phyloP scores from a whole-genome alignment of 306 rosid species.

The Cucumis hystrix region DNA sequence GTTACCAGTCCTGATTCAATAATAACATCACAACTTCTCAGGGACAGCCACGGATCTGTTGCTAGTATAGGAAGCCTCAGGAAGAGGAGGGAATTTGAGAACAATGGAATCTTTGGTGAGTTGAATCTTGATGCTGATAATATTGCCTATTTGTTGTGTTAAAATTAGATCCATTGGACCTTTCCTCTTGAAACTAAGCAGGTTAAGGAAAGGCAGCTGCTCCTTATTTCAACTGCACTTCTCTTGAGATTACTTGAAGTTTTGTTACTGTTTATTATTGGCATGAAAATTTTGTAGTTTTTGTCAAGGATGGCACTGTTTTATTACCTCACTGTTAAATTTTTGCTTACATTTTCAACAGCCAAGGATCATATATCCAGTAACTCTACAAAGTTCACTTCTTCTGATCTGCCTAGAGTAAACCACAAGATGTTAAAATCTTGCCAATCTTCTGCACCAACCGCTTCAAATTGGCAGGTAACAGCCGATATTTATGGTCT shows the following conservation, averaged over 20 bases:
- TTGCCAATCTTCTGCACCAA: conserved; percentile 31
- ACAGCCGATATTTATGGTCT: conserved; percentile 19
- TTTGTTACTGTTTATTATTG: neutral
- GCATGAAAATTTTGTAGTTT: neutral
- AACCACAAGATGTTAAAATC: conserved; percentile 54
- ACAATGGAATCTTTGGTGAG: conserved; percentile 83
- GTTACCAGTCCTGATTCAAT: conserved; percentile 16
- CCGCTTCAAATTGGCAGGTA: conserved; percentile 31
- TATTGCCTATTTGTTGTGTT: neutral
- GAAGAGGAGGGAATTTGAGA: conserved; percentile 61
- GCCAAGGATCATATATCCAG: conserved; percentile 44
- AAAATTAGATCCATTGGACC: neutral
- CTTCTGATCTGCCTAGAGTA: conserved; percentile 28
- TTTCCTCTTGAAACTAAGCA: conserved; percentile 17
- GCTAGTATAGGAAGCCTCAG: conserved; percentile 28
- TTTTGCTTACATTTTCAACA: conserved; percentile 15
- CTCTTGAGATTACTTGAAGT: neutral
- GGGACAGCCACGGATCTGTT: conserved; percentile 27
- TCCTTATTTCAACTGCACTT: neutral
- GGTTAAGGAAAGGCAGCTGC: neutral
- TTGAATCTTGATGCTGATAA: conserved; percentile 17
- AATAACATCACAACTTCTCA: conserved; percentile 23
- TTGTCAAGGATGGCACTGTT: neutral
- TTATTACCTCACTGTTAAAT: neutral
- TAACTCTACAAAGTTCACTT: conserved; percentile 34